Conservation (phyloP, 352 stramenopile genomes). For the Pythium monospermum region DNA sequence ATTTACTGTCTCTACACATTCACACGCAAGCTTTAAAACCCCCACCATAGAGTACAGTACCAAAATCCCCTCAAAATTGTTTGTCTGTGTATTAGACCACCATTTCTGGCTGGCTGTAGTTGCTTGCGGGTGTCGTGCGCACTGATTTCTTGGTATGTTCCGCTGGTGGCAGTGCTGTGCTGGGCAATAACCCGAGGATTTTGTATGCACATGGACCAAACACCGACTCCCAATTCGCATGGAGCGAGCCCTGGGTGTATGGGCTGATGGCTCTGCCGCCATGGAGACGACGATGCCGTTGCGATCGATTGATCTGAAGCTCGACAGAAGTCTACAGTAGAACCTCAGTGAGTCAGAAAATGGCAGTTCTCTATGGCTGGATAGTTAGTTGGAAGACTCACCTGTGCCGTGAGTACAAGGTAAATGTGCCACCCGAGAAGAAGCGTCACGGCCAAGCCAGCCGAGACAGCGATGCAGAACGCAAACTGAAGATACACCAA, state of each 20-base stretch:
- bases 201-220: conserved; percentile 64
- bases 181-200: conserved; percentile 52
- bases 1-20: conserved; percentile 87
- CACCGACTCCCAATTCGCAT: conserved; percentile 76
- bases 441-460: conserved; percentile 55
- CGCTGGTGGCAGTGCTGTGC: conserved; percentile 28
- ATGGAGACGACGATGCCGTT: conserved; percentile 39
- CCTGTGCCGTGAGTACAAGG: conserved; percentile 73
- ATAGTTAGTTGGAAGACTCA: conserved; percentile 11
- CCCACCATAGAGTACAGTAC: not conserved
- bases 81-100: conserved; percentile 6
- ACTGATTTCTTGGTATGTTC: conserved; percentile 21
- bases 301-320: conserved; percentile 72
- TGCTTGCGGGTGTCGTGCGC: not conserved
- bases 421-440: conserved; percentile 66
- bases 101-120: not conserved
- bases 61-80: too few species aligned
- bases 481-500: conserved; percentile 51
- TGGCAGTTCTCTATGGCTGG: not conserved
- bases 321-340: conserved; percentile 66
- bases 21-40: conserved; percentile 30
- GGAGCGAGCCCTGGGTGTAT: conserved; percentile 53
- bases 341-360: not conserved
- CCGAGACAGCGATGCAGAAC: conserved; percentile 62
- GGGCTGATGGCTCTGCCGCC: conserved; percentile 51